phyloP scores from a whole-genome alignment of 2,329 filamentous ascomycete genomes.

The Penicillium sp. region DNA sequence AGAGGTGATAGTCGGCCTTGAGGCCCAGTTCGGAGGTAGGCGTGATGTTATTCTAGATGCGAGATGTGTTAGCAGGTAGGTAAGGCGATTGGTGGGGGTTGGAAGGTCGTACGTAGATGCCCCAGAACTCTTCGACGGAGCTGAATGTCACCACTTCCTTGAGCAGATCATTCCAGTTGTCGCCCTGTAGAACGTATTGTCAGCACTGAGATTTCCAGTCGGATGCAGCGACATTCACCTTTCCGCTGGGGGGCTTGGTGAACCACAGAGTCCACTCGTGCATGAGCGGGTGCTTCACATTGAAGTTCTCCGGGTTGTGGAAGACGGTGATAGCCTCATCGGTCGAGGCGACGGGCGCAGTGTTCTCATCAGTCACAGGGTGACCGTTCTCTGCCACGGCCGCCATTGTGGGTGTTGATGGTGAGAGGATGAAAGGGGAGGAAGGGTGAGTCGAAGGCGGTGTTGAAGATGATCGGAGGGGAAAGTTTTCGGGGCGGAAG shows the following conservation, averaged over 20 bases:
- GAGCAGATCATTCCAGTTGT: conserved; percentile 97
- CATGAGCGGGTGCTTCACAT: conserved; percentile 97
- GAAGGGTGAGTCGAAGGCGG: conserved; percentile 13
- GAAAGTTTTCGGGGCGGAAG: conserved; percentile 22
- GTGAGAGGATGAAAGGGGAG: conserved; percentile 7
- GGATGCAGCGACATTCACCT: conserved; percentile 56
- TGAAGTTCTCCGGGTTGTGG: conserved; percentile 98
- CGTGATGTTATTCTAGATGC: conserved; percentile 88
- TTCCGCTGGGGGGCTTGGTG: conserved; percentile 94
- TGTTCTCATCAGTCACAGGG: conserved; percentile 53
- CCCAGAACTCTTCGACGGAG: conserved; percentile 99
- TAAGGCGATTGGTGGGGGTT: background rate
- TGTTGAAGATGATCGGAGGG: conserved; percentile 9
- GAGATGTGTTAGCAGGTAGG: conserved; percentile 11
- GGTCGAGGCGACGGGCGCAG: conserved; percentile 47
- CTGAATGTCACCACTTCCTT: conserved; percentile 99
- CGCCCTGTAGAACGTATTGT: conserved; percentile 58
- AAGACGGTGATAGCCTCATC: conserved; percentile 85
- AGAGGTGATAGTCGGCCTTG: conserved; percentile 99
- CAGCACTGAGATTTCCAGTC: background rate
- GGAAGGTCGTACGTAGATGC: conserved; percentile 77
- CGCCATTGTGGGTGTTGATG: conserved; percentile 33
- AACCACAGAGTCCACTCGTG: conserved; percentile 99
- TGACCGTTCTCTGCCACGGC: conserved; percentile 38
- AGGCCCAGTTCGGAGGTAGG: conserved; percentile 91